Evolutionary conservation across 2,329 filamentous ascomycete species (phyloP), one percentile per base, ranked within the genome.

Genomic region (Sclerotinia borealis): DNA sequence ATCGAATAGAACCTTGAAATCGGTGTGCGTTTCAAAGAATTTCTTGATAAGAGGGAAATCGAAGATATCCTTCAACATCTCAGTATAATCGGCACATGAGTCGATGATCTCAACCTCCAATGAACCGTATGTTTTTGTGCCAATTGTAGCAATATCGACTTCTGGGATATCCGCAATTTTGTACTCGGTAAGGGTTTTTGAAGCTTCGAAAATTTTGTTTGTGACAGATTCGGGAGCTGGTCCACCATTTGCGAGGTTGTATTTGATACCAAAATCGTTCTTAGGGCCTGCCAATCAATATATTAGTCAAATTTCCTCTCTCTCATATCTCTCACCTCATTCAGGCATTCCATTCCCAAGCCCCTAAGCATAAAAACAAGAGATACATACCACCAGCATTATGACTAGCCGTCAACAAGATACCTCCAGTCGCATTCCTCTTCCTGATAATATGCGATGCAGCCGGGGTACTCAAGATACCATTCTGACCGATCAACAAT

Each of bases 181-280:
- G 85, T 98, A 99, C 58, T 89, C 92, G 50, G 86, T 91, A 71
- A 99, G 83, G 68, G 84, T 87, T 84, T 97, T 98, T 71, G 93
- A 93, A 66, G 88, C 86, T 72, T 93, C 91, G 80, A 85, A 98
- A 77, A 99, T 98, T 82, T 96, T 96, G 86, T 99, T 96, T 70
- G 95, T 99, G 69, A 99, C 91, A 61, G 90, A 89, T 79, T 99
- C 95, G 64, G 95, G 95, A 63, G 95, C 95, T 49, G 95, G 95
- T 63, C 93, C 95, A 72, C 95, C 95, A 75, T 99, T 98, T 77
- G 92, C 83, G 65, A 99, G 83, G 83, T 99, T 99, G 85, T 99
- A 99, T 82, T 99, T 99, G 87, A 99, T 99, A 72, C 95, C 95
- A 73, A 99, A 99, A 79, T 99, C 95, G 76, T 95, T 90, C 71